A percentile compares a stretch with the other conserved stretches of the same genome.
These are phyloP conservation scores for Pyrenophora seminiperda DNA, from an alignment of 2,329 filamentous ascomycete species.

Conservation along the genomic window DNA sequence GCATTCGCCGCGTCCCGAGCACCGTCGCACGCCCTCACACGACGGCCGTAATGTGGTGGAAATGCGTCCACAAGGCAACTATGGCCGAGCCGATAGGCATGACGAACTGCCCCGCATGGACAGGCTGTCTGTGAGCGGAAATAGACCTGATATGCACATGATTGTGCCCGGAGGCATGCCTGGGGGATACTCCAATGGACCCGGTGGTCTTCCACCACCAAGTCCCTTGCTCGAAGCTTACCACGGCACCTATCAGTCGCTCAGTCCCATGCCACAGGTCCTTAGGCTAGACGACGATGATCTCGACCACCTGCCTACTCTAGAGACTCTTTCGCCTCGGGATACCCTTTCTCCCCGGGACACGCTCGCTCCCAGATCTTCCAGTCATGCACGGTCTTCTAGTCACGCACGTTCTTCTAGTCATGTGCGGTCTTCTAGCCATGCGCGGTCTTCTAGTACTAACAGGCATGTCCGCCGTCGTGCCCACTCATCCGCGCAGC, in stretches of 20 bases:
- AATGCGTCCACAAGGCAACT: conserved; percentile 46
- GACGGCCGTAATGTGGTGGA: conserved; percentile 49
- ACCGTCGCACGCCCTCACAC: conserved; percentile 34
- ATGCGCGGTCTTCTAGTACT: conserved; percentile 34
- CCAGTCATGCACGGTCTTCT: too few relatives aligned
- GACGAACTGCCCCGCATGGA: conserved; percentile 54
- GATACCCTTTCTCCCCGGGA: neutral
- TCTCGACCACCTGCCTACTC: conserved; percentile 53
- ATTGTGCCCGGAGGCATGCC: conserved; percentile 43
- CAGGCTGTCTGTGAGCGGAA: conserved; percentile 55
- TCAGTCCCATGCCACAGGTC: conserved; percentile 92
- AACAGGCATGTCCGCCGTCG: conserved; percentile 36
- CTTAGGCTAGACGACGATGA: conserved; percentile 61
- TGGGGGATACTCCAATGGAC: conserved; percentile 3
- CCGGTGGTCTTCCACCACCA: conserved; percentile 62
- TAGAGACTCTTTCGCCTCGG: conserved; percentile 42
- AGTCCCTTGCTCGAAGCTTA: conserved; percentile 92
- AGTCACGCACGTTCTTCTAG: too few relatives aligned
- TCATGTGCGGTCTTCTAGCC: too few relatives aligned
- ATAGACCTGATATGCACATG: conserved; percentile 49
- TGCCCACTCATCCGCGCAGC: conserved; percentile 39
- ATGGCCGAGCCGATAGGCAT: conserved; percentile 33
- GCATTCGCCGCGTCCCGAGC: conserved; percentile 34
- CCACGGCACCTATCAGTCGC: conserved; percentile 89
- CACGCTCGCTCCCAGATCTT: too few relatives aligned